phyloP scores from a whole-genome alignment of 129 eudicot species.

The Artemisia annua region DNA sequence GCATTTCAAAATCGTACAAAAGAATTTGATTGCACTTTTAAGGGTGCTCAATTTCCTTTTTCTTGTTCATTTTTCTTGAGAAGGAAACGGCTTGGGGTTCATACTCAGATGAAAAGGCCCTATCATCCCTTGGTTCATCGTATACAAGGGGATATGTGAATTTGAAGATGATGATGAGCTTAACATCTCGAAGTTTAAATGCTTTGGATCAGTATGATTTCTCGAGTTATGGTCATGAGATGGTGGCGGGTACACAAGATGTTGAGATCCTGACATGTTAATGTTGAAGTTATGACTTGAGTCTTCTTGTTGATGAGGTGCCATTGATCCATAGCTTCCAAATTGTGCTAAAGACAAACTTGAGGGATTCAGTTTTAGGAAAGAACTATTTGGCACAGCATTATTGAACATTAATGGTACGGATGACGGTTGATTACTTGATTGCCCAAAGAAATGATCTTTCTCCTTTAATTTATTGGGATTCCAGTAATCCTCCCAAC shows the following conservation, averaged over 20 bases:
- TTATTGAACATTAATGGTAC: conserved; percentile 37
- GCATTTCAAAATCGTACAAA: background rate
- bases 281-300: conserved; percentile 35
- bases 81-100: conserved; percentile 40
- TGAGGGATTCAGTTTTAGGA: conserved; percentile 58
- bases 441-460: conserved; percentile 29
- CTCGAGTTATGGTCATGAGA: conserved; percentile 31
- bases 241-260: conserved; percentile 36
- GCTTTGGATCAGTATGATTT: conserved; percentile 33
- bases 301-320: conserved; percentile 36
- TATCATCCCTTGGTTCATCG: conserved; percentile 42
- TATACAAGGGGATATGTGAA: conserved; percentile 38
- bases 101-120: conserved; percentile 53
- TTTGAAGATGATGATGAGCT: conserved; percentile 34
- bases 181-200: conserved; percentile 49
- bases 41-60: conserved; percentile 35
- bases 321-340: conserved; percentile 35
- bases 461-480: conserved; percentile 39
- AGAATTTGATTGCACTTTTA: conserved; percentile 8
- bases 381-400: conserved; percentile 37
- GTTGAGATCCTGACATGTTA: conserved; percentile 40
- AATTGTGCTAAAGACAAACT: conserved; percentile 44
- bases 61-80: conserved; percentile 36
- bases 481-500: conserved; percentile 39
- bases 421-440: conserved; percentile 40